These are phyloP conservation scores for Syzygium oleosum DNA, from an alignment of 345 rosid species.

Conservation along the genomic window DNA sequence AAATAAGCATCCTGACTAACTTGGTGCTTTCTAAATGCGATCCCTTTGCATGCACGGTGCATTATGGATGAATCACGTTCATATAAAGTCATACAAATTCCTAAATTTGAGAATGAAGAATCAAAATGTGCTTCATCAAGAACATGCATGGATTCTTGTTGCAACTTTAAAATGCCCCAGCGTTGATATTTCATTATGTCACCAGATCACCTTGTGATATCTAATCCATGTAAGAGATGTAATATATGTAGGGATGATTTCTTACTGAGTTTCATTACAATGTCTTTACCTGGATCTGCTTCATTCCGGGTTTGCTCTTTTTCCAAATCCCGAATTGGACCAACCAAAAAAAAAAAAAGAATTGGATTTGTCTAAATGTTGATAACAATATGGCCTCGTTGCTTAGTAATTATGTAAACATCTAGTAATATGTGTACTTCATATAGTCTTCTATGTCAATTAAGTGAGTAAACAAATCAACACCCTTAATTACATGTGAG, in stretches of 20 bases:
- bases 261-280: not conserved
- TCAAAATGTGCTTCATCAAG: not conserved
- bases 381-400: not conserved
- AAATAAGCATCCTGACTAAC: not conserved
- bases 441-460: not conserved
- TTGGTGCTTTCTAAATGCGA: not conserved
- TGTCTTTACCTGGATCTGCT: not conserved
- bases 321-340: not conserved
- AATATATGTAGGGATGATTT: not conserved
- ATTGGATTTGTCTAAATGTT: not conserved
- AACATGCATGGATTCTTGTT: not conserved
- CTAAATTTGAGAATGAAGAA: not conserved
- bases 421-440: not conserved
- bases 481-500: not conserved
- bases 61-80: not conserved
- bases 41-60: not conserved
- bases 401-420: not conserved
- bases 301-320: not conserved
- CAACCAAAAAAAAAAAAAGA: not conserved
- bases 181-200: not conserved
- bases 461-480: not conserved
- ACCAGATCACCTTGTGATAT: not conserved
- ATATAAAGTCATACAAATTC: not conserved
- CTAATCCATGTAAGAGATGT: not conserved
- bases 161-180: not conserved